Conservation (phyloP, 164 flowering plant genomes). For the Liquidambar formosana region DNA sequence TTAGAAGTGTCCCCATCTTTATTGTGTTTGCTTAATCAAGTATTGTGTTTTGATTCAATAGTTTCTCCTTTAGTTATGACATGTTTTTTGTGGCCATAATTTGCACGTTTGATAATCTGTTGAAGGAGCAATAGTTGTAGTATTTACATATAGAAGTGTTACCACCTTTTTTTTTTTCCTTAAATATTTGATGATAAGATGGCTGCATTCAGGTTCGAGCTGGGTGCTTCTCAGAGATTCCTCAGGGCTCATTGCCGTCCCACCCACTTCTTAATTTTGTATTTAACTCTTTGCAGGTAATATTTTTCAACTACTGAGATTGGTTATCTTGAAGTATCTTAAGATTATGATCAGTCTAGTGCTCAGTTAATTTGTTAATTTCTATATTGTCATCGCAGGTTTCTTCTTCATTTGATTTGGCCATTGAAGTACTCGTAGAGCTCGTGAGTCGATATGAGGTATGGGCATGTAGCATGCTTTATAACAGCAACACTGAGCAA, state of each 20-base stretch:
- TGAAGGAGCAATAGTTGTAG: not conserved
- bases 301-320: not conserved
- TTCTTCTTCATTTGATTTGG: slow-evolving; percentile 74
- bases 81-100: not conserved
- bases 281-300: slow-evolving; percentile 81
- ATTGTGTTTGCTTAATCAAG: not conserved
- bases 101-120: not conserved
- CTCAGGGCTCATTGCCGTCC: slow-evolving; percentile 56
- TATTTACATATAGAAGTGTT: not conserved
- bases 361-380: slow-evolving; percentile 6
- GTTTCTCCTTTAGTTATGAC: not conserved
- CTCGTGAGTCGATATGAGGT: slow-evolving; percentile 90
- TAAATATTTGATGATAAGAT: not conserved
- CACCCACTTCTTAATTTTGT: slow-evolving; percentile 91
- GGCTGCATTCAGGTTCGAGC: slow-evolving; percentile 67
- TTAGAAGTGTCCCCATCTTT: not conserved
- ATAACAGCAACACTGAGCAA: not conserved
- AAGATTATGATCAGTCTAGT: not conserved
- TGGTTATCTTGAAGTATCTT: not conserved
- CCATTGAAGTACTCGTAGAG: slow-evolving; percentile 89
- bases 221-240: slow-evolving; percentile 82
- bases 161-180: not conserved
- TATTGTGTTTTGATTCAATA: not conserved
- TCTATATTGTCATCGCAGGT: slow-evolving; percentile 41
- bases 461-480: slow-evolving; percentile 28